These are phyloP conservation scores for Paecilomyces niveus DNA, from an alignment of 2,329 filamentous ascomycete genomes.

Conservation along the genomic window DNA sequence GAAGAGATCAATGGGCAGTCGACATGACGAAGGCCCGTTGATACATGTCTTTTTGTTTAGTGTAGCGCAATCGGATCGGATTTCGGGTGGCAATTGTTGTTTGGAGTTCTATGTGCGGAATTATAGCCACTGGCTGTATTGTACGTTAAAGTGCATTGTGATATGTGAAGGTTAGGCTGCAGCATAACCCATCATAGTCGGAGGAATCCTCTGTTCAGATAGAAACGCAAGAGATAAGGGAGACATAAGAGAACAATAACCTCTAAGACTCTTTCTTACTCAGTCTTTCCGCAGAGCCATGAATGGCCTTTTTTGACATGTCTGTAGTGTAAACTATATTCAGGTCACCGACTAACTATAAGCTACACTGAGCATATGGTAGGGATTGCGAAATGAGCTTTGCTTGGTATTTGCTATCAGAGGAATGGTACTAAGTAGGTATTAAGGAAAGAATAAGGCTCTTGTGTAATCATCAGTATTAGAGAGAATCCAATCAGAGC, in stretches of 20 bases:
- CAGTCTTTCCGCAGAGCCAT: not conserved
- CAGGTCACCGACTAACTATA: not conserved
- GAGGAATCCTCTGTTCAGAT: not conserved
- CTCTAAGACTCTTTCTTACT: not conserved
- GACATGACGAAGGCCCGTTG: constrained; percentile 9
- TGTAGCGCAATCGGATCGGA: not conserved
- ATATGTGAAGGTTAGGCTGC: not conserved
- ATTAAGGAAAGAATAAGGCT: not conserved
- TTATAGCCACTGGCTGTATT: not conserved
- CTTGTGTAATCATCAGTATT: not conserved
- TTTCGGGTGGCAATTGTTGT: not conserved
- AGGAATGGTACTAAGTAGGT: not conserved
- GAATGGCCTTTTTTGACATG: not conserved
- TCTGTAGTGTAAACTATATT: not conserved
- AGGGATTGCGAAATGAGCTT: not conserved
- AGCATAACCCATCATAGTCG: not conserved
- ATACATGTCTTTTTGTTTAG: not conserved
- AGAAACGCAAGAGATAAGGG: not conserved
- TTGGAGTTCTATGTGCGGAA: not conserved
- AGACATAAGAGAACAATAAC: not conserved
- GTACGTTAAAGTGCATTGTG: not conserved
- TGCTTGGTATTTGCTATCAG: not conserved
- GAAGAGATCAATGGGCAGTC: constrained; percentile 26
- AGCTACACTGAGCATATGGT: not conserved
- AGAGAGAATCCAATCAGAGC: not conserved